Conservation (phyloP, 2,329 filamentous ascomycete genomes). For the Pyrenophora seminiperda region DNA sequence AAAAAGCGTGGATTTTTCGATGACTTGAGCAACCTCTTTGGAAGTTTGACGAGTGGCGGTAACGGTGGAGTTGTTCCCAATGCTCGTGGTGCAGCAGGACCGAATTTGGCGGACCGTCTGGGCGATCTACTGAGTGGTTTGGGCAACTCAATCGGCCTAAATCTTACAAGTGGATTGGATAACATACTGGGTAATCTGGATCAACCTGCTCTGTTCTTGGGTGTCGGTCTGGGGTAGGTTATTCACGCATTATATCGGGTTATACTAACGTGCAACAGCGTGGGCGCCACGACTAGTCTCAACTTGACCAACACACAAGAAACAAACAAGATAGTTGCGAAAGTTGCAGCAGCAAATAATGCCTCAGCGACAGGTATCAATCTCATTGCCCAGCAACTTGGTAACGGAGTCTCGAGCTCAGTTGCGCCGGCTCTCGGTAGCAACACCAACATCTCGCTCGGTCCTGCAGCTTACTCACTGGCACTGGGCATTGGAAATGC, state of each 20-base stretch:
- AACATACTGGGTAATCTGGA: conserved; percentile 16
- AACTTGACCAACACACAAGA: conserved; percentile 28
- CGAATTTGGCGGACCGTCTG: conserved; percentile 22
- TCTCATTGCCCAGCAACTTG: conserved; percentile 34
- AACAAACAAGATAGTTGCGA: conserved; percentile 24
- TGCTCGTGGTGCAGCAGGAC: conserved; percentile 2
- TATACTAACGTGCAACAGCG: conserved; percentile 22
- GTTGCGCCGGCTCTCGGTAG: conserved; percentile 21
- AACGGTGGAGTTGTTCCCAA: too few species aligned
- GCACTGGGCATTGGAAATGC: conserved; percentile 38
- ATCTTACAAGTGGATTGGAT: conserved; percentile 20
- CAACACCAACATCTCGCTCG: conserved; percentile 13
- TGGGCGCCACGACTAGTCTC: conserved; percentile 34
- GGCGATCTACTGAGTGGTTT: conserved; percentile 19
- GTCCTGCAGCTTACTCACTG: conserved; percentile 30
- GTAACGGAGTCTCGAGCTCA: conserved; percentile 30
- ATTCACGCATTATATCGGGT: not conserved
- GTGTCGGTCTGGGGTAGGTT: conserved; percentile 38
- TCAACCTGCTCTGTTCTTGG: conserved; percentile 36
- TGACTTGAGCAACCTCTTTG: conserved; percentile 15
- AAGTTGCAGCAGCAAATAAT: conserved; percentile 27
- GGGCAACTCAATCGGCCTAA: conserved; percentile 13
- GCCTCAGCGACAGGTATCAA: conserved; percentile 32
- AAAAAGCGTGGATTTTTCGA: conserved; percentile 18
- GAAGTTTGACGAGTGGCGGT: conserved; percentile 6